phyloP scores from a whole-genome alignment of 805 yeast species.

The Metschnikowia similis region DNA sequence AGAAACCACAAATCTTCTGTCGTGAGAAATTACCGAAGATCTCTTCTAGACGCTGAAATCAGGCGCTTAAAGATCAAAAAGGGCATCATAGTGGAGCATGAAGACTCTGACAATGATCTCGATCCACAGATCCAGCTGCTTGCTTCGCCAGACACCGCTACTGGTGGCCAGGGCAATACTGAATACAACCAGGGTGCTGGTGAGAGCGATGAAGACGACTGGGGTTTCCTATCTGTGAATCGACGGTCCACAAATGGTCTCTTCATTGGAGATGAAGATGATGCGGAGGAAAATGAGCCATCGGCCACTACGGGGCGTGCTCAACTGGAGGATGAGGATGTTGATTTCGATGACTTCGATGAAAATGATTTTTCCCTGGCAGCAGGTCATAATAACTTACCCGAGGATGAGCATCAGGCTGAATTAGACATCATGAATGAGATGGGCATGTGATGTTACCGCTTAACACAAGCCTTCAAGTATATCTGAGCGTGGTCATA shows the following conservation, averaged over 20 bases:
- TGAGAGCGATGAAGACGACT: conserved; percentile 18
- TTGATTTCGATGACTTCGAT: conserved; percentile 19
- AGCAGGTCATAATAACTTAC: conserved; percentile 7
- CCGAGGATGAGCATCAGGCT: conserved; percentile 14
- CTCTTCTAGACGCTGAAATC: conserved; percentile 14
- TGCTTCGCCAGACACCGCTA: conserved; percentile 6
- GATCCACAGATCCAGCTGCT: conserved; percentile 8
- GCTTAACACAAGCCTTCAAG: conserved; percentile 28
- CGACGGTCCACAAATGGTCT: conserved; percentile 19
- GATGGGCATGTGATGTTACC: conserved; percentile 23
- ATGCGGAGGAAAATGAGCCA: conserved; percentile 24
- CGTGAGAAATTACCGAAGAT: conserved; percentile 13
- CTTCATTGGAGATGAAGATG: conserved; percentile 28
- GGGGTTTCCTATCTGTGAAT: conserved; percentile 16
- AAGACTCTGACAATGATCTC: conserved; percentile 1
- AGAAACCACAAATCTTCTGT: conserved; percentile 12
- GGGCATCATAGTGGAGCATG: conserved; percentile 16
- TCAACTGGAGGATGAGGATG: conserved; percentile 7
- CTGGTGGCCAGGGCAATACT: conserved; percentile 4
- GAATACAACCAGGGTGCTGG: conserved; percentile 7
- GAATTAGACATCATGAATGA: conserved; percentile 30
- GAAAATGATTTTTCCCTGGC: conserved; percentile 6
- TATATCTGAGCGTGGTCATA: conserved; percentile 45
- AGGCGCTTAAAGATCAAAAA: conserved; percentile 16
- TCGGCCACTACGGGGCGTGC: neutral